Evolutionary conservation across 2,329 filamentous ascomycete genomes (phyloP).

Genomic region (Lasiodiplodia citricola): DNA sequence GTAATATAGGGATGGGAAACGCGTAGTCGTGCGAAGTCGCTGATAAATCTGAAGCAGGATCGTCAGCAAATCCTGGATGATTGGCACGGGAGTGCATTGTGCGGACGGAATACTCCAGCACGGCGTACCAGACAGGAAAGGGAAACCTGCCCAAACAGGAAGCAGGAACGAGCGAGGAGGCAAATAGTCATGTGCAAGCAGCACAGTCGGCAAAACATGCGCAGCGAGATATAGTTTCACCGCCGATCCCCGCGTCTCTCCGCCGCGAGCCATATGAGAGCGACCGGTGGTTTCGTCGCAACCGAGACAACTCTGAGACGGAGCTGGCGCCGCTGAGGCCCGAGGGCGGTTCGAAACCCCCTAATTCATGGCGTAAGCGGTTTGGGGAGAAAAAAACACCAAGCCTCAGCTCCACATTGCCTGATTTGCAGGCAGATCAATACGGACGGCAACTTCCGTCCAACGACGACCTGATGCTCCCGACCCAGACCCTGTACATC

Average conservation of each 20-base stretch:
- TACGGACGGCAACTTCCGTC: conserved; percentile 5
- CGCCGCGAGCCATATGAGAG: not conserved
- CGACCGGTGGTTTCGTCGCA: not conserved
- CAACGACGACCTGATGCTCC: not conserved
- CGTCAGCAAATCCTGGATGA: not conserved
- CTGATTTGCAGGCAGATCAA: not conserved
- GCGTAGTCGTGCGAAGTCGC: not conserved
- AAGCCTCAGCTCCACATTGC: not conserved
- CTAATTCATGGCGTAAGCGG: not conserved
- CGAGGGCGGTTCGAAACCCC: too few species aligned
- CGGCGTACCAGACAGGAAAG: not conserved
- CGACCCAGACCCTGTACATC: conserved; percentile 5
- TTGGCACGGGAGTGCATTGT: not conserved
- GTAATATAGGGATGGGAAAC: not conserved
- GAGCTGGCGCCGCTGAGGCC: not conserved
- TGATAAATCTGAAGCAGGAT: not conserved
- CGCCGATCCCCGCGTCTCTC: not conserved
- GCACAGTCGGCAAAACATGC: not conserved
- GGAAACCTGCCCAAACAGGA: not conserved
- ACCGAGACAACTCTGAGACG: not conserved
- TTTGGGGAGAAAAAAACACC: conserved; percentile 1
- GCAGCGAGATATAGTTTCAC: not conserved
- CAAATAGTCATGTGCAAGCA: not conserved
- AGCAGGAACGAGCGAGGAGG: not conserved
- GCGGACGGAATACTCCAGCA: not conserved